Evolutionary conservation across 2,329 filamentous ascomycete genomes (phyloP).

Genomic region (Colletotrichum sansevieriae): DNA sequence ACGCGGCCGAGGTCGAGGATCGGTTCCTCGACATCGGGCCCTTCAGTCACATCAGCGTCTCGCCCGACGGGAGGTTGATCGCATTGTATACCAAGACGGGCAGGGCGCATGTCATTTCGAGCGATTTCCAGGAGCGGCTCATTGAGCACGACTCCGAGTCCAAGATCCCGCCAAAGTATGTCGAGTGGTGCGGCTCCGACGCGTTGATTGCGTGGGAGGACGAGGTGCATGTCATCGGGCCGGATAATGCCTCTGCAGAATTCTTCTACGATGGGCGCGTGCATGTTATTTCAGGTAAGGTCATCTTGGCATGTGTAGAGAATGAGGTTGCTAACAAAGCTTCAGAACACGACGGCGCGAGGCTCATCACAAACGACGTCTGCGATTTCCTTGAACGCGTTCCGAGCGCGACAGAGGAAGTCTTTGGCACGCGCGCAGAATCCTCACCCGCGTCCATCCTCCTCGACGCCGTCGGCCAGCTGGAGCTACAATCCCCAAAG

Average conservation of each 20-base stretch:
- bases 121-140: slow-evolving; percentile 92
- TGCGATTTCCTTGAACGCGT: slow-evolving; percentile 98
- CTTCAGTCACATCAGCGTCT: slow-evolving; percentile 90
- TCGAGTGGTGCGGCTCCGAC: slow-evolving; percentile 97
- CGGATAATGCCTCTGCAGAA: slow-evolving; percentile 78
- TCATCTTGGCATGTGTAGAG: neutral
- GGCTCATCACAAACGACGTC: slow-evolving; percentile 90
- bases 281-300: slow-evolving; percentile 84
- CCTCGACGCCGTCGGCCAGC: slow-evolving; percentile 89
- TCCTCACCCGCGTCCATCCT: slow-evolving; percentile 93
- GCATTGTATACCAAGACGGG: slow-evolving; percentile 89
- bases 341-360: slow-evolving; percentile 82
- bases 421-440: slow-evolving; percentile 89
- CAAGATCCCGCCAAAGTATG: slow-evolving; percentile 84
- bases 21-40: slow-evolving; percentile 91
- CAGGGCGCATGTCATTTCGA: slow-evolving; percentile 91
- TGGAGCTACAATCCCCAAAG: slow-evolving; percentile 95
- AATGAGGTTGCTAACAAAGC: slow-evolving; percentile 37
- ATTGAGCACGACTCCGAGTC: slow-evolving; percentile 93
- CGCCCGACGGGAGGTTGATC: slow-evolving; percentile 89
- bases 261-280: slow-evolving; percentile 94
- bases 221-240: slow-evolving; percentile 93
- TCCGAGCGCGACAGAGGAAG: slow-evolving; percentile 85
- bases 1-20: slow-evolving; percentile 91
- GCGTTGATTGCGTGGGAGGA: slow-evolving; percentile 98